phyloP scores from a whole-genome alignment of 768 basidiomycete species.

The Naganishia vaughanmartiniae region DNA sequence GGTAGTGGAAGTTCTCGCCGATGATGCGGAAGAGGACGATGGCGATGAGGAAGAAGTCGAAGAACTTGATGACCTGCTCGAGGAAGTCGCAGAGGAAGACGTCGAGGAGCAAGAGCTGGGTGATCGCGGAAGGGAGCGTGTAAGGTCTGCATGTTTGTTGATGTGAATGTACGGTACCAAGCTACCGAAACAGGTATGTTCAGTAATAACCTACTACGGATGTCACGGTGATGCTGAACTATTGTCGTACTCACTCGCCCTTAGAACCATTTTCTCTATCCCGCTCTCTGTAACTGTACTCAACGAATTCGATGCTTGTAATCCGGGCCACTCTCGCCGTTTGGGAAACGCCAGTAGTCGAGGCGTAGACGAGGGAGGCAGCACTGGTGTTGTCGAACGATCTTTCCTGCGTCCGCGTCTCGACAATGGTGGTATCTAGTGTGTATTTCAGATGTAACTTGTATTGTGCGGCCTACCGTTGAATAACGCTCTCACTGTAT shows the following conservation, averaged over 20 bases:
- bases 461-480: too few species aligned
- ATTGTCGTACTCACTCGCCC: not conserved
- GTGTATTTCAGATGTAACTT: too few species aligned
- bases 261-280: not conserved
- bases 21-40: too few species aligned
- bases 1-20: not conserved
- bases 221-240: not conserved
- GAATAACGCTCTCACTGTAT: too few species aligned
- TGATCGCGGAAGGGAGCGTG: not conserved
- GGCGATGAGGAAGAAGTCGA: constrained; percentile 2
- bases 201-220: not conserved
- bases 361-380: not conserved
- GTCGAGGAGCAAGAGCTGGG: constrained; percentile 14
- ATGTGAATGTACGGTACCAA: not conserved
- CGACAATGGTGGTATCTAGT: too few species aligned
- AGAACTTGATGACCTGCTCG: constrained; percentile 3
- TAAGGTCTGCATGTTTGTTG: constrained; percentile 3
- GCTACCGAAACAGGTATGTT: not conserved
- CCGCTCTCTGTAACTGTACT: not conserved
- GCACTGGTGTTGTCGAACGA: not conserved
- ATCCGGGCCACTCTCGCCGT: not conserved
- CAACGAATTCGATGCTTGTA: not conserved
- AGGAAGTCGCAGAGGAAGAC: constrained; percentile 17
- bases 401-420: not conserved
- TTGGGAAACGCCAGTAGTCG: not conserved